Base-by-base conservation (phyloP, 352 stramenopile species). In the Phytophthora hybrid region DNA sequence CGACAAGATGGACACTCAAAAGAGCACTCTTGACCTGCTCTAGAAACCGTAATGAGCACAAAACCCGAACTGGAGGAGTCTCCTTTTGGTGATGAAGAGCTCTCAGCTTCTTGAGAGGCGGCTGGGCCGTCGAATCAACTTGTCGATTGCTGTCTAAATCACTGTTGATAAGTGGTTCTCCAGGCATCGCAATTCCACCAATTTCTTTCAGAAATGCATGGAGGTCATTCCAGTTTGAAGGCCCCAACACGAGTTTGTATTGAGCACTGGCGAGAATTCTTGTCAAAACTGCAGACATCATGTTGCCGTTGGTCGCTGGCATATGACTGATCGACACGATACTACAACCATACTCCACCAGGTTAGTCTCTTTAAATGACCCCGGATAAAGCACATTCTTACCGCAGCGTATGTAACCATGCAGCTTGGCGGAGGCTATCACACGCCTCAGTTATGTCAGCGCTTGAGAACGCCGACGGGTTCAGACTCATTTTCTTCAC, bases 341-440 rank as follows among this genome's bases (percentile, higher is more conserved):
- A n/a, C 58, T 77, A 55, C 11, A n/a, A 29, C 32, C 37, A 54
- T 13, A 41, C 58, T 41, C 23, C 5, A 52, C 9, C 29, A 49
- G 54, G 10, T 59, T 53, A 69, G 49, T 63, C 53, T 37, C 18
- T 63, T 26, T 54, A 3, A 19, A 37, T 16, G 13, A 26, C n/a
- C 8, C 14, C 16, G 18, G 21, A 26, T 13, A 63, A 60, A 18
- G 23, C 32, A 16, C 3, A 4, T 11, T 41, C 66, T 29, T 82
- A 94, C 87, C 81, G 81, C 31, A 94, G 62, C 3, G 76, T 81
- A 59, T 94, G 87, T 11, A 94, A 66, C 84, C 84, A 94, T 18
- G 72, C 49, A 32, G 74, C 76, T 73, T 92, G 81, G 19, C 85
- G 85, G 69, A 92, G 88, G 56, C 75, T 90, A 8, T 62, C 41